phyloP scores from a whole-genome alignment of 1,284 basidiomycete species.

The Golubevia pallescens region DNA sequence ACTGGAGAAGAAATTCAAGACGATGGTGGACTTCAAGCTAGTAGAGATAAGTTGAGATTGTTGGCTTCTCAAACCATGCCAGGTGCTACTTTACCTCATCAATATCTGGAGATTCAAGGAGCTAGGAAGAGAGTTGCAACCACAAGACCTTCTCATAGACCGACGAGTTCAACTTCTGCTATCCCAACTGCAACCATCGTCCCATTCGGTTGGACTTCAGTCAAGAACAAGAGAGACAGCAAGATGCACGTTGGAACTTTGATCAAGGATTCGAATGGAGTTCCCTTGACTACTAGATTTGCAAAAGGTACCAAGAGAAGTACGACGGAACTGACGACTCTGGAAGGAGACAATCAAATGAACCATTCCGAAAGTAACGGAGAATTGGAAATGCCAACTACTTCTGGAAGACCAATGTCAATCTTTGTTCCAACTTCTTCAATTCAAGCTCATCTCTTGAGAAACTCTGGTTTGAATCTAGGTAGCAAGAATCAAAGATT shows the following conservation, averaged over 20 bases:
- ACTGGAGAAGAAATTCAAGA: neutral
- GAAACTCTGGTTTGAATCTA: conserved; percentile 12
- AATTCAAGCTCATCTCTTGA: conserved; percentile 14
- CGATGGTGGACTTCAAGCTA: neutral
- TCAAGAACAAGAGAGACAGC: conserved; percentile 5
- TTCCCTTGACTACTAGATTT: neutral
- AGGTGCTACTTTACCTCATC: neutral
- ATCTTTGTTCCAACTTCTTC: conserved; percentile 11
- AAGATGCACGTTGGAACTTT: neutral
- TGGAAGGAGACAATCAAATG: neutral
- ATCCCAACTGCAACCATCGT: conserved; percentile 9
- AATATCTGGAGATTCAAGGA: neutral
- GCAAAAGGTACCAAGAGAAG: neutral
- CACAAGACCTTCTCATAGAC: neutral
- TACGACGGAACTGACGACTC: too few relatives aligned
- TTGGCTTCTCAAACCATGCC: neutral
- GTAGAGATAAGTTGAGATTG: neutral
- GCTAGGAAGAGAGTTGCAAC: neutral
- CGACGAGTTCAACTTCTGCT: neutral
- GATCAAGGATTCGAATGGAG: neutral
- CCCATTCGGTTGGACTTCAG: conserved; percentile 8
- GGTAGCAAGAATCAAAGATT: neutral
- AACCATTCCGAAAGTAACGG: neutral
- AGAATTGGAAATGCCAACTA: neutral
- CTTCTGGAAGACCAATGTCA: conserved; percentile 6